Evolutionary conservation across 805 yeast species (phyloP).

Genomic region (Grigorovia humatica): DNA sequence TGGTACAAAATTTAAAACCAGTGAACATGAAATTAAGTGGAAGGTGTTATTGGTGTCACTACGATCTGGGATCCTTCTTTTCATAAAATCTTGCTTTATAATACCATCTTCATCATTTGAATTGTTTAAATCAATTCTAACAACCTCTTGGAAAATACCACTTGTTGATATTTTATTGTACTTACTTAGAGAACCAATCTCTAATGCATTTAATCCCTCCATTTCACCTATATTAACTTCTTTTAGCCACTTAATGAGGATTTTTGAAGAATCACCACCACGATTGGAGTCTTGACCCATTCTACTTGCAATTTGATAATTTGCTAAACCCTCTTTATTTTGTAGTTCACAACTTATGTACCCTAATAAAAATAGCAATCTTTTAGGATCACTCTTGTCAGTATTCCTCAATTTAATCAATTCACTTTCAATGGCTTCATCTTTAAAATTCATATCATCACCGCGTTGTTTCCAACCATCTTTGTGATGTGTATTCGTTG

Average conservation of each 20-base stretch:
- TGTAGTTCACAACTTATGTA: slow-evolving; percentile 52
- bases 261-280: slow-evolving; percentile 89
- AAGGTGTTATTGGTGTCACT: slow-evolving; percentile 33
- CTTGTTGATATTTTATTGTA: slow-evolving; percentile 56
- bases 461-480: slow-evolving; percentile 4
- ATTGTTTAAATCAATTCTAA: slow-evolving; percentile 60
- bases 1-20: slow-evolving; percentile 85
- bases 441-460: neutral
- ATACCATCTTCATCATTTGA: slow-evolving; percentile 64
- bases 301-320: slow-evolving; percentile 77
- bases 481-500: neutral
- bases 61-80: slow-evolving; percentile 46
- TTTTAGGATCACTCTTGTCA: slow-evolving; percentile 8
- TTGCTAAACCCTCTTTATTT: slow-evolving; percentile 62
- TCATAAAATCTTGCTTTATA: slow-evolving; percentile 74
- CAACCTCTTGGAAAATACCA: slow-evolving; percentile 40
- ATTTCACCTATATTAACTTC: slow-evolving; percentile 13
- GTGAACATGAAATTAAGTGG: slow-evolving; percentile 66
- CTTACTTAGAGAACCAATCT: slow-evolving; percentile 73
- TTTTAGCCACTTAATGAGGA: slow-evolving; percentile 62
- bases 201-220: slow-evolving; percentile 40
- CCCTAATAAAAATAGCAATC: slow-evolving; percentile 31
- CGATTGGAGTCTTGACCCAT: slow-evolving; percentile 68
- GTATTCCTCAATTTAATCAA: slow-evolving; percentile 4
- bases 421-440: slow-evolving; percentile 8